A percentile compares a stretch with the other conserved stretches of the same genome.
Conservation (phyloP, 2,329 filamentous ascomycete species). For the Rosellinia necatrix region DNA sequence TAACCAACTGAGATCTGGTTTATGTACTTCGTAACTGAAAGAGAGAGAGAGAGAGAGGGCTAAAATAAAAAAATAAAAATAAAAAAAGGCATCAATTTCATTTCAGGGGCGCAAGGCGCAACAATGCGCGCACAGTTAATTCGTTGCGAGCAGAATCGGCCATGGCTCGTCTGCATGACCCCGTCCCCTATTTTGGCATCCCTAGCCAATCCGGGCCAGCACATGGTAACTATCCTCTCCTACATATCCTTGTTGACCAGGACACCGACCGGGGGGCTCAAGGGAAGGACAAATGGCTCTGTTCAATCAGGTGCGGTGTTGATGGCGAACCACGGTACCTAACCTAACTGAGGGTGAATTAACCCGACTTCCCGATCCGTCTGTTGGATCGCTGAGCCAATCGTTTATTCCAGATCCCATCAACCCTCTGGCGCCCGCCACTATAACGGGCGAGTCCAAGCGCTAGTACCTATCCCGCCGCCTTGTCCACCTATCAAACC, state of each 20-base stretch:
- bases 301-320: conserved; percentile 12
- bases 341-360: conserved; percentile 9
- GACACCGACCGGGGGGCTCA: conserved; percentile 3
- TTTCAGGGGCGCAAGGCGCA: conserved; percentile 25
- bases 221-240: no score
- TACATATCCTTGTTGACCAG: conserved; percentile 18
- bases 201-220: conserved; percentile 7
- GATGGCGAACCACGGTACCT: not conserved
- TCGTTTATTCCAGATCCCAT: not conserved
- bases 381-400: conserved; percentile 8
- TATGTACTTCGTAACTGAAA: no score
- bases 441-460: not conserved
- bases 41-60: not conserved
- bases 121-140: conserved; percentile 5
- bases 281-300: conserved; percentile 18
- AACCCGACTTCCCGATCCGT: conserved; percentile 20
- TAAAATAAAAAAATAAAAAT: not conserved
- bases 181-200: conserved; percentile 21
- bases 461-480: no score
- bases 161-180: conserved; percentile 12
- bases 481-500: no score
- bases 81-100: conserved; percentile 13
- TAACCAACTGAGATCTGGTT: no score
- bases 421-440: not conserved
- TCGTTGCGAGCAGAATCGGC: no score